These are phyloP conservation scores for Trametes gibbosa DNA, from an alignment of 768 basidiomycete genomes.

Conservation along the genomic window DNA sequence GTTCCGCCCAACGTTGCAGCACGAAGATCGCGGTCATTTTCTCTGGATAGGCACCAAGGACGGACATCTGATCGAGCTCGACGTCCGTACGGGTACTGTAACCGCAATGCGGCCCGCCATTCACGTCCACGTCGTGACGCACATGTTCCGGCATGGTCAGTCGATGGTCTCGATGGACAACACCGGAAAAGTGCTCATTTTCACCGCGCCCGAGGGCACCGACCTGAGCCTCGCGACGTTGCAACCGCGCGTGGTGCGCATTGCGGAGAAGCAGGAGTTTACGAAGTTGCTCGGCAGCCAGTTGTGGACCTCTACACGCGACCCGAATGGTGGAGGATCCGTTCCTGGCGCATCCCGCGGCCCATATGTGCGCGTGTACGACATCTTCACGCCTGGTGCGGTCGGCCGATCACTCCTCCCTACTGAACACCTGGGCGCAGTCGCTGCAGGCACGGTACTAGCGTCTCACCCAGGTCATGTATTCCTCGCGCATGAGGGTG, in stretches of 20 bases:
- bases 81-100: conserved; percentile 59
- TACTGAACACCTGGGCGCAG: conserved; percentile 72
- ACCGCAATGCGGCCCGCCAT: conserved; percentile 55
- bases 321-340: conserved; percentile 35
- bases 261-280: conserved; percentile 82
- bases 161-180: conserved; percentile 86
- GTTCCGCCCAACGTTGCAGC: conserved; percentile 53
- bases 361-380: conserved; percentile 81
- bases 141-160: conserved; percentile 70
- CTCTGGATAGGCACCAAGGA: conserved; percentile 92
- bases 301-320: conserved; percentile 78
- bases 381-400: conserved; percentile 61
- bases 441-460: conserved; percentile 77
- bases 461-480: conserved; percentile 64
- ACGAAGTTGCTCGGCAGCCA: conserved; percentile 68
- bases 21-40: conserved; percentile 54
- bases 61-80: conserved; percentile 82
- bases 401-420: conserved; percentile 55
- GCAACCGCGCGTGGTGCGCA: conserved; percentile 57
- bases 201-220: conserved; percentile 39
- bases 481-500: conserved; percentile 91
- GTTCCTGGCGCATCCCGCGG: conserved; percentile 45
- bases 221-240: conserved; percentile 42
- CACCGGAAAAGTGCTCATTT: conserved; percentile 77
- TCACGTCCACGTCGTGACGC: conserved; percentile 64